Base-by-base conservation (phyloP, 2,329 filamentous ascomycete genomes). In the Cladosporium velox region DNA sequence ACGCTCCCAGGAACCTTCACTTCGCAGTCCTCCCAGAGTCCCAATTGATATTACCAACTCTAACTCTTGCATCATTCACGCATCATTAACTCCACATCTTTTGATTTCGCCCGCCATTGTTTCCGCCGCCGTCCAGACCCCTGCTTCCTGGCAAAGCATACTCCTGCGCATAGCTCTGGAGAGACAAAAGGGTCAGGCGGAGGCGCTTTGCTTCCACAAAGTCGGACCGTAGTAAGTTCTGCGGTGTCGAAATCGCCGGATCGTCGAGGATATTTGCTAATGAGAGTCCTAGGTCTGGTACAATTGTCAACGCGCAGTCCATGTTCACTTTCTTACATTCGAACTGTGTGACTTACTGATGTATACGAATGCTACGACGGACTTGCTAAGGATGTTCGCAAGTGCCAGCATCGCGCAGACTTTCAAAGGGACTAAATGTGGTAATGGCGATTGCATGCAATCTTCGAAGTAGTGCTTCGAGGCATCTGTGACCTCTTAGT, bases 381-480 rank as follows among this genome's bases (percentile, higher is more conserved):
- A 64, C 44, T 57, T 55, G 35, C 51, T 64, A 11, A 64, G 61
- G 51, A 64, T 57, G 28, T 64, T 64, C 28, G 51, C 49, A 7
- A 64, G 35, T n/a, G 51, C 51, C 34, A 64, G 61, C 61, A 57
- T 64, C 3, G 51, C 61, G 35, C 61, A 64, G 10, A 64, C 51
- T 57, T 49, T 57, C 15, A 64, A 35, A 10, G 61, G 61, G 1
- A 64, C 61, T 18, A 64, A 28, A 26, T 64, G 35, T 4, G 61
- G 61, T 12, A 47, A 32, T 7, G 61, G 35, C 3, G 51, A 55
- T 44, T 64, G 61, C 61, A 64, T 64, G 18, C 61, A 64, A 12
- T 64, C 61, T 64, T 64, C 61, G 35, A 64, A 64, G 35, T 57
- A 64, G 28, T 64, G 61, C 26, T 64, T 64, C 14, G 61, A 52